These are phyloP conservation scores for Phytophthora pini DNA, from an alignment of 352 stramenopile species.

Conservation along the genomic window DNA sequence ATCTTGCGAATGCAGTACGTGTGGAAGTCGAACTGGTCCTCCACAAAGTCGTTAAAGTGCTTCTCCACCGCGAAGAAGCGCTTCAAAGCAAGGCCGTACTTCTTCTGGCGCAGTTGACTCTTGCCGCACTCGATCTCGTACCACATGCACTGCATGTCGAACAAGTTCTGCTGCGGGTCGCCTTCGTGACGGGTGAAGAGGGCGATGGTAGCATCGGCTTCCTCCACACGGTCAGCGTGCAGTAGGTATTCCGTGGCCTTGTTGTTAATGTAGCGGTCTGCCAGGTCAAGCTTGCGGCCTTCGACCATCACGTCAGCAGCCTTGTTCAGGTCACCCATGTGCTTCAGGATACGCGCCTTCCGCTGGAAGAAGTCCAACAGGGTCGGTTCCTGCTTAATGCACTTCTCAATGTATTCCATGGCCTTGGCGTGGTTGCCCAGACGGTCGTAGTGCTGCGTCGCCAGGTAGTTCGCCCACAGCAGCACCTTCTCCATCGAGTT, in stretches of 20 bases:
- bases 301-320: conserved; percentile 94
- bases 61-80: conserved; percentile 96
- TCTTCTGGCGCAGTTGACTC: conserved; percentile 64
- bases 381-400: conserved; percentile 92
- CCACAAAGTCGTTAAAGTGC: conserved; percentile 97
- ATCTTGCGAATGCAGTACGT: conserved; percentile 99
- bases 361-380: conserved; percentile 95
- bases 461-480: conserved; percentile 94
- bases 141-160: conserved; percentile 99
- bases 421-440: conserved; percentile 87
- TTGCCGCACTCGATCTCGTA: conserved; percentile 94
- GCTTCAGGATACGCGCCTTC: conserved; percentile 95
- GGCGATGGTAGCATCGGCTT: conserved; percentile 94
- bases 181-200: conserved; percentile 97
- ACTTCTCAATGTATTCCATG: conserved; percentile 92
- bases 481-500: conserved; percentile 45
- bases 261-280: conserved; percentile 99
- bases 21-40: conserved; percentile 99
- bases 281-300: conserved; percentile 94
- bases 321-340: conserved; percentile 89
- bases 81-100: conserved; percentile 92
- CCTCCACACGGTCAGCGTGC: conserved; percentile 90
- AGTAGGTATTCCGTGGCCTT: conserved; percentile 98
- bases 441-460: conserved; percentile 93
- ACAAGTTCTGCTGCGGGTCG: conserved; percentile 97